Evolutionary conservation across 2,329 filamentous ascomycete species (phyloP), one percentile per base, ranked within the genome.

Genomic region (Hypoxylon sp.): DNA sequence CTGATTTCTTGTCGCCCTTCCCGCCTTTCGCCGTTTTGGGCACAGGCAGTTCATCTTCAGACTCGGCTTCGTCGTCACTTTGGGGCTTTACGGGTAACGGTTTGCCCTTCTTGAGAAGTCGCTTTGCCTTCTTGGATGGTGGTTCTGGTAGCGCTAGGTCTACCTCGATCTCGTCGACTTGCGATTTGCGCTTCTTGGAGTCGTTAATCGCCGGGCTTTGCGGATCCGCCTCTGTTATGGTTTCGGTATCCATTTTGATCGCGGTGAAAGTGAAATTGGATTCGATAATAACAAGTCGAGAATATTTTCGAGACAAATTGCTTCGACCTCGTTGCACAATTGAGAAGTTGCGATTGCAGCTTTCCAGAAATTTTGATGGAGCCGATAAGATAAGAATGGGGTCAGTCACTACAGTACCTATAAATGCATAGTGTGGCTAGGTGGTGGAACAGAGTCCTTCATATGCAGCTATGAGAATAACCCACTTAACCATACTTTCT

Each of bases 101-200:
- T 69, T 89, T 90, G 60, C 84, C 84, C 75, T 96, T 97, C 73
- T 97, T 97, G 51, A 95, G 83, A 55, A 87, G 87, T 69, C 94
- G 91, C 62, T 91, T 84, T 55, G 90, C 91, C 69, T 94, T 95
- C 73, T 97, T 99, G 23, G 94, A 97, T 1, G 91, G 90, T 13
- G 94, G 94, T 68, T 97, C 92, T 17, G 94, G 94, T n/a, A 89
- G 86, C 59, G 78, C 80, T 57, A 99, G 75, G 70, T 99, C 90
- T 68, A 99, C 91, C 71, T 96, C 91, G 66, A 99, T 88, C 65
- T 92, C 89, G 36, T 86, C 81, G 45, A 81, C 71, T 45, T 78
- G 73, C 38, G 84, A 76, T 73, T 93, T 94, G 71, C 89, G 88
- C 76, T 95, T 91, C 68, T 81, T 88, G 48, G 75, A 66, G 27